phyloP scores from a whole-genome alignment of 169 alveolate species.

The Toxoplasma gondii region DNA sequence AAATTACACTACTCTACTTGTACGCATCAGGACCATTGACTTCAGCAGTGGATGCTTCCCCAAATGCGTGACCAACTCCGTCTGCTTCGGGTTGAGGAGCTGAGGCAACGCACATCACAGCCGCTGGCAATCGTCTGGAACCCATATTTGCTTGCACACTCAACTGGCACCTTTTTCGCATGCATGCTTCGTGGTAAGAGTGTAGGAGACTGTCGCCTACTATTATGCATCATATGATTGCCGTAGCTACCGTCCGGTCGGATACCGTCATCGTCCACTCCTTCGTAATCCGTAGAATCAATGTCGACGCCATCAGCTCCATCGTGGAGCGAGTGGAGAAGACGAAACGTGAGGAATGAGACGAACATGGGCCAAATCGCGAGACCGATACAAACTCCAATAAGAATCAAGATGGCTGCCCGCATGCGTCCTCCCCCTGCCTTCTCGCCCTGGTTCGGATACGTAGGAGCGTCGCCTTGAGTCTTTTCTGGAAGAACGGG shows the following conservation, averaged over 20 bases:
- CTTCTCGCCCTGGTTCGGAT: background rate
- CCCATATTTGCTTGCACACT: no score
- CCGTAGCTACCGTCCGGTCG: background rate
- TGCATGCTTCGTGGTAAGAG: no score
- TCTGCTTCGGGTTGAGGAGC: no score
- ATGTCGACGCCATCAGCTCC: background rate
- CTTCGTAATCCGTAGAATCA: background rate
- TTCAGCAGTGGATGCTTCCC: no score
- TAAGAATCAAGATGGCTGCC: background rate
- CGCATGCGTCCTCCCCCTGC: background rate
- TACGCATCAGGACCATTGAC: no score
- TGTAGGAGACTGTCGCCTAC: background rate
- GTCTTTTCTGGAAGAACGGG: background rate
- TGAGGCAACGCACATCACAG: no score
- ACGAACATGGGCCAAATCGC: constrained; percentile 53
- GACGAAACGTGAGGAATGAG: constrained; percentile 38
- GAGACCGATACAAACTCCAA: constrained; percentile 50
- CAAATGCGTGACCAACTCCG: no score
- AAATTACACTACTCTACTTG: no score
- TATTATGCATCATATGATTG: background rate
- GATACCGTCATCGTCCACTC: background rate
- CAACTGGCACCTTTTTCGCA: no score
- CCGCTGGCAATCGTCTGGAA: no score
- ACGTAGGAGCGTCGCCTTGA: background rate
- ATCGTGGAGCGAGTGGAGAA: background rate